Evolutionary conservation across 2,329 filamentous ascomycete species (phyloP), one percentile per base, ranked within the genome.

Genomic region (Venturiaceae sp.): DNA sequence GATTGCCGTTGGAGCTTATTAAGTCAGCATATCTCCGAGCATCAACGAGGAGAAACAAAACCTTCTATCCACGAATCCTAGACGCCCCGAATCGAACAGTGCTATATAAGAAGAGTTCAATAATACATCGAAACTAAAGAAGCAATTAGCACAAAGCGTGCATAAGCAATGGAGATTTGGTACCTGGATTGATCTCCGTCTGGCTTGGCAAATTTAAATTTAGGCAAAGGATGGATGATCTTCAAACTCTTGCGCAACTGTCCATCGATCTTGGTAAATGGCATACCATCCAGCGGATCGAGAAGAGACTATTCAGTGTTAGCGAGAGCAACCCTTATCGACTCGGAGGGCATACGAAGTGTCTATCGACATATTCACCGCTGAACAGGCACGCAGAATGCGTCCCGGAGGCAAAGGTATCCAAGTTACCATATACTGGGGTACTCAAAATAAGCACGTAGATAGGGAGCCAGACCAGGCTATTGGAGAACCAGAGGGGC

Each of bases 201-300:
- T 28, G 32, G 26, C 39, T n/a, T 32, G 16, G n/a, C 16, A 26
- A 58, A 3, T 4, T 36, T 21, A 14, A 33, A 58, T 26, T 53
- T 11, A 16, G 55, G 41, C 28, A 58, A 33, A 2, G 32, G 11
- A 7, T 47, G 9, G 30, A 53, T 1, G 23, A 36, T 23, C 7
- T 26, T 28, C 16, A 16, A 32, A 34, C 4, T 11, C 28, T 58
- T 58, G 13, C 32, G 39, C 9, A 58, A 26, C 26, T 34, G 28
- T 13, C 55, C 55, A 21, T 58, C 55, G 23, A 58, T 16, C 7
- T 58, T 26, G 11, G 26, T 53, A 13, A 58, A 52, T 5, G 55
- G 55, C 28, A 58, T 53, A 23, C 55, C 55, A 23, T 58, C 55
- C 9, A 11, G 23, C 11, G 55, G 55, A 26, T 58, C 55, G 32